Percentiles rank a stretch among this genome's conserved stretches.
phyloP scores from a whole-genome alignment of 495 filamentous ascomycete species.

The Penicillium diatomitis region DNA sequence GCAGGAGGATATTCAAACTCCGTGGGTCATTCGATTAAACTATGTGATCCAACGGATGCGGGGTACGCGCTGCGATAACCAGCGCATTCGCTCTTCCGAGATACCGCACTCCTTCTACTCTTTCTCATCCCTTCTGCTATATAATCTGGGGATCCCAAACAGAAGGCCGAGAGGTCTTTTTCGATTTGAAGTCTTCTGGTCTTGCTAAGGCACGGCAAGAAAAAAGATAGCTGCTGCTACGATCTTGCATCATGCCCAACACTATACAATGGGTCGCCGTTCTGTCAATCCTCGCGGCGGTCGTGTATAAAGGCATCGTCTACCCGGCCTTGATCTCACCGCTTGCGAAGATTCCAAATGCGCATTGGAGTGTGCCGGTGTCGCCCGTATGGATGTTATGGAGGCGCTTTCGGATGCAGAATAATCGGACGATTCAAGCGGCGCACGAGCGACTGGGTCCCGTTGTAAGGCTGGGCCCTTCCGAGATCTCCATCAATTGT shows the following conservation, averaged over 20 bases:
- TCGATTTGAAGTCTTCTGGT: too few relatives aligned
- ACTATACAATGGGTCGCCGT: constrained; percentile 11
- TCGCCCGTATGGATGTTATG: constrained; percentile 62
- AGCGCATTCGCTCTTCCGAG: too few relatives aligned
- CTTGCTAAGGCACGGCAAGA: too few relatives aligned
- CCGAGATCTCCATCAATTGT: constrained; percentile 52
- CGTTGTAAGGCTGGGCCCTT: constrained; percentile 45
- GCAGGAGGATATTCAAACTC: too few relatives aligned
- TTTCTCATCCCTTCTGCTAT: too few relatives aligned
- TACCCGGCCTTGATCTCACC: constrained; percentile 58
- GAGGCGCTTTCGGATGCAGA: constrained; percentile 45
- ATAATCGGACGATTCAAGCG: constrained; percentile 52
- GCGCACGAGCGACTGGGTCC: constrained; percentile 47
- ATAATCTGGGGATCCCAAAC: too few relatives aligned
- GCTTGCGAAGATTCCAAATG: constrained; percentile 58
- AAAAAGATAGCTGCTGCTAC: too few relatives aligned
- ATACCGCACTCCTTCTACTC: too few relatives aligned
- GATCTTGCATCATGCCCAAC: constrained; percentile 19
- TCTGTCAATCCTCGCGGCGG: constrained; percentile 8
- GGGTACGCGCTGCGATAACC: too few relatives aligned
- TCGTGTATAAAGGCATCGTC: constrained; percentile 48
- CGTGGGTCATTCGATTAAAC: too few relatives aligned
- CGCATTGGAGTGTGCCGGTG: constrained; percentile 57
- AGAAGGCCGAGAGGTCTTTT: too few relatives aligned
- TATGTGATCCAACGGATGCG: too few relatives aligned